These are phyloP conservation scores for Fraxinus greggii DNA, from an alignment of 305 asterid genomes.

Conservation along the genomic window DNA sequence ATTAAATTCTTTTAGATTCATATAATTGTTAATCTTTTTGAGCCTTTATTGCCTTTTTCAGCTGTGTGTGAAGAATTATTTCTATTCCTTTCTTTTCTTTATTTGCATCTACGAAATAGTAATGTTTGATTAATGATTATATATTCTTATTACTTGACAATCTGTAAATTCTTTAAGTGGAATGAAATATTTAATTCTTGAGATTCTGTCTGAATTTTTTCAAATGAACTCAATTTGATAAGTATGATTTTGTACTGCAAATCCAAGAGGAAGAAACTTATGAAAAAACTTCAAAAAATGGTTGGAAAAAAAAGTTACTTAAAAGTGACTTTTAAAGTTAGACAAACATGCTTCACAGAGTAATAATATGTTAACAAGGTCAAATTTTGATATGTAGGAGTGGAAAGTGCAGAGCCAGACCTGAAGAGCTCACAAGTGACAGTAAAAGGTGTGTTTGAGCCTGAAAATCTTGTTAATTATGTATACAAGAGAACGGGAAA, in stretches of 20 bases:
- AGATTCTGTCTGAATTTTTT: constrained; percentile 37
- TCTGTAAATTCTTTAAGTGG: neutral
- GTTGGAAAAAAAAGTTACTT: neutral
- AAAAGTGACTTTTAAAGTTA: neutral
- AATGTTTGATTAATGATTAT: constrained; percentile 15
- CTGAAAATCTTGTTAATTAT: constrained; percentile 54
- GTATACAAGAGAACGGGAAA: constrained; percentile 68
- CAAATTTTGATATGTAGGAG: constrained; percentile 41
- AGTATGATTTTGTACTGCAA: neutral
- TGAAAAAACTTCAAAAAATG: neutral
- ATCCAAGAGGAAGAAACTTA: neutral
- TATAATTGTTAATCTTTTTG: constrained; percentile 11
- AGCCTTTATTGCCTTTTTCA: constrained; percentile 37
- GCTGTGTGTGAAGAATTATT: constrained; percentile 35
- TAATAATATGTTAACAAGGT: neutral
- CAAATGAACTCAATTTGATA: constrained; percentile 24
- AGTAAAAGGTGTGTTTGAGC: constrained; percentile 62
- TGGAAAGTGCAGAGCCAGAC: constrained; percentile 78
- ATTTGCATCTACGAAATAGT: constrained; percentile 37
- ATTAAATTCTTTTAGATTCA: neutral
- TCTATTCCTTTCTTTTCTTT: constrained; percentile 23
- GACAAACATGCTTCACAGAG: neutral
- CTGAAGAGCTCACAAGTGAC: constrained; percentile 67
- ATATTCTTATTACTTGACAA: constrained; percentile 9
- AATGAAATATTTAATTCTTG: constrained; percentile 27